These are phyloP conservation scores for Westerdykella sp. DNA, from an alignment of 2,329 filamentous ascomycete genomes.

Conservation along the genomic window DNA sequence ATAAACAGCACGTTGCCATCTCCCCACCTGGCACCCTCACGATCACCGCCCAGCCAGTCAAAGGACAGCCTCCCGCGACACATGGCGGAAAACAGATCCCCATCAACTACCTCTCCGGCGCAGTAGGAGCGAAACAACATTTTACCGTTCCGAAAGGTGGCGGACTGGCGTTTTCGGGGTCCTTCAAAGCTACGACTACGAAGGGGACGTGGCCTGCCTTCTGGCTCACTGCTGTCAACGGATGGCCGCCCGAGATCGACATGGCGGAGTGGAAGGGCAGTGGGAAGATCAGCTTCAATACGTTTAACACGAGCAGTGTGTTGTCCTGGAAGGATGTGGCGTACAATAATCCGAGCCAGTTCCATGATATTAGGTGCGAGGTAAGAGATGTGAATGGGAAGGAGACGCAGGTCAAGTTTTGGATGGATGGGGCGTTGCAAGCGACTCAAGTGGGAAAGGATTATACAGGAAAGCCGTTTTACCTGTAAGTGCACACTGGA, in stretches of 20 bases:
- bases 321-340: slow-evolving; percentile 45
- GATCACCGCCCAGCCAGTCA: slow-evolving; percentile 44
- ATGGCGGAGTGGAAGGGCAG: slow-evolving; percentile 56
- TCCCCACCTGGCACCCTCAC: slow-evolving; percentile 38
- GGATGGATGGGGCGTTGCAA: slow-evolving; percentile 46
- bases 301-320: slow-evolving; percentile 46
- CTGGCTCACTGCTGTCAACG: slow-evolving; percentile 51
- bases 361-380: slow-evolving; percentile 48
- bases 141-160: slow-evolving; percentile 37
- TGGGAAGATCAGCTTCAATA: slow-evolving; percentile 53
- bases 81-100: slow-evolving; percentile 24
- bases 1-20: slow-evolving; percentile 42
- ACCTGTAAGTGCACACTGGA: slow-evolving; percentile 14
- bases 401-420: slow-evolving; percentile 51
- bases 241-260: slow-evolving; percentile 56
- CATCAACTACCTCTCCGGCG: slow-evolving; percentile 51
- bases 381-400: slow-evolving; percentile 47
- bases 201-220: slow-evolving; percentile 54
- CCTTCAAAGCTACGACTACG: slow-evolving; percentile 36
- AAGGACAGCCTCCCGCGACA: slow-evolving; percentile 34
- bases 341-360: slow-evolving; percentile 44
- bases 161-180: slow-evolving; percentile 37
- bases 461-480: slow-evolving; percentile 40
- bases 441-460: slow-evolving; percentile 47
- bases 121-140: slow-evolving; percentile 39